These are phyloP conservation scores for Hortiboletus flavorubellus DNA, from an alignment of 768 basidiomycete species.

Conservation along the genomic window DNA sequence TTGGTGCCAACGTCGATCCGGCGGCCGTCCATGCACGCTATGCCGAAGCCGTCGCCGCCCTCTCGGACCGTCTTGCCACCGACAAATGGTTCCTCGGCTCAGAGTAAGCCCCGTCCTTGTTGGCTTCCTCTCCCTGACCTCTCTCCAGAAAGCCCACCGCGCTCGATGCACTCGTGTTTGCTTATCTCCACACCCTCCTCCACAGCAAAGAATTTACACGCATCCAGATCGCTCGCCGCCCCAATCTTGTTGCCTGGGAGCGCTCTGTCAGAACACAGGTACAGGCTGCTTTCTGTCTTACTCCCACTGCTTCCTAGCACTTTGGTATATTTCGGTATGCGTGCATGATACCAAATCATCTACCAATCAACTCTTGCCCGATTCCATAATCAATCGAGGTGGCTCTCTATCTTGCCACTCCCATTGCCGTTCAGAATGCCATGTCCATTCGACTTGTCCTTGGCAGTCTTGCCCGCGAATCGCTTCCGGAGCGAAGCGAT, in stretches of 20 bases:
- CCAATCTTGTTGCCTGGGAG: conserved; percentile 83
- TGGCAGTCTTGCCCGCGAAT: conserved; percentile 37
- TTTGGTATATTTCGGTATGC: conserved; percentile 18
- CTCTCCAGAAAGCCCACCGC: conserved; percentile 65
- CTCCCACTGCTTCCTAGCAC: conserved; percentile 4
- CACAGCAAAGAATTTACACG: conserved; percentile 43
- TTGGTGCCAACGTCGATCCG: conserved; percentile 54
- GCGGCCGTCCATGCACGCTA: conserved; percentile 55
- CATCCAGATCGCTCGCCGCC: conserved; percentile 63
- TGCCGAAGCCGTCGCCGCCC: conserved; percentile 64
- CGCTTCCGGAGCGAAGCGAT: conserved; percentile 60
- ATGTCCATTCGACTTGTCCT: conserved; percentile 11
- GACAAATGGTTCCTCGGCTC: conserved; percentile 84
- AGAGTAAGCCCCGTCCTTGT: conserved; percentile 40
- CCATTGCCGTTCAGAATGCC: conserved; percentile 15
- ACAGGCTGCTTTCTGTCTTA: conserved; percentile 43
- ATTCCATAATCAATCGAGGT: conserved; percentile 8
- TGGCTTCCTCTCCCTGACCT: conserved; percentile 3
- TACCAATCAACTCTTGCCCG: background rate
- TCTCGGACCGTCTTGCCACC: conserved; percentile 71
- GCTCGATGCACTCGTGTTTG: conserved; percentile 79
- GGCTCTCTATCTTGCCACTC: conserved; percentile 11
- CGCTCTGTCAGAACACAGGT: conserved; percentile 60
- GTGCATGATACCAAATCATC: conserved; percentile 2
- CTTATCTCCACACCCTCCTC: conserved; percentile 71